Evolutionary conservation across 352 stramenopile species (phyloP).

Genomic region (Phytophthora cactorum): DNA sequence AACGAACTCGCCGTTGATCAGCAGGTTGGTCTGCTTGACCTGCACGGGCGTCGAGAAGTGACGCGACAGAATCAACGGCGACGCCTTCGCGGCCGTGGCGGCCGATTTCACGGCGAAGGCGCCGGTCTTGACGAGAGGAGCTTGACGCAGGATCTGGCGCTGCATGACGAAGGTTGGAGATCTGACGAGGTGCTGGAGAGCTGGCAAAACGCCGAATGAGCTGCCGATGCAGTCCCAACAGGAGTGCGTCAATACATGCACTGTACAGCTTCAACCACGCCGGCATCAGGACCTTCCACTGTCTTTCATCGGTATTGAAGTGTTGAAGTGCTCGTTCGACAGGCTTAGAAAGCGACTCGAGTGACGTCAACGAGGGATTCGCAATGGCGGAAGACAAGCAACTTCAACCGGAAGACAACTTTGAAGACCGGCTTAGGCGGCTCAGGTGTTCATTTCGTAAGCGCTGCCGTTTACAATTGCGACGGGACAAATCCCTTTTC

Average conservation of each 20-base stretch:
- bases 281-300: background rate
- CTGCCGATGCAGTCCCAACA: background rate
- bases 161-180: constrained; percentile 37
- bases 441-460: constrained; percentile 15
- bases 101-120: constrained; percentile 22
- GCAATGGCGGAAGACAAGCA: constrained; percentile 13
- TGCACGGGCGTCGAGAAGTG: constrained; percentile 45
- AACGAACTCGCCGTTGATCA: constrained; percentile 91
- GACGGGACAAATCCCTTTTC: background rate
- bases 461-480: constrained; percentile 21
- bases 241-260: constrained; percentile 3
- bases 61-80: constrained; percentile 30
- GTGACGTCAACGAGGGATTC: constrained; percentile 27
- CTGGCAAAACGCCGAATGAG: constrained; percentile 35
- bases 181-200: constrained; percentile 12
- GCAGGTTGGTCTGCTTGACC: constrained; percentile 77
- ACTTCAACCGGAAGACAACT: constrained; percentile 11
- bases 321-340: constrained; percentile 13
- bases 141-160: constrained; percentile 57
- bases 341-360: constrained; percentile 17
- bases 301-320: background rate
- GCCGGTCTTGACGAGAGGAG: constrained; percentile 27
- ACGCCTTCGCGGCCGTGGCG: constrained; percentile 24
- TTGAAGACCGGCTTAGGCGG: background rate
- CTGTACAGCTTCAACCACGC: constrained; percentile 29